A percentile compares a stretch with the other conserved stretches of the same genome.
Conservation (phyloP, 225 moss, liverwort and hornwort genomes). For the Pleurozium schreberi region DNA sequence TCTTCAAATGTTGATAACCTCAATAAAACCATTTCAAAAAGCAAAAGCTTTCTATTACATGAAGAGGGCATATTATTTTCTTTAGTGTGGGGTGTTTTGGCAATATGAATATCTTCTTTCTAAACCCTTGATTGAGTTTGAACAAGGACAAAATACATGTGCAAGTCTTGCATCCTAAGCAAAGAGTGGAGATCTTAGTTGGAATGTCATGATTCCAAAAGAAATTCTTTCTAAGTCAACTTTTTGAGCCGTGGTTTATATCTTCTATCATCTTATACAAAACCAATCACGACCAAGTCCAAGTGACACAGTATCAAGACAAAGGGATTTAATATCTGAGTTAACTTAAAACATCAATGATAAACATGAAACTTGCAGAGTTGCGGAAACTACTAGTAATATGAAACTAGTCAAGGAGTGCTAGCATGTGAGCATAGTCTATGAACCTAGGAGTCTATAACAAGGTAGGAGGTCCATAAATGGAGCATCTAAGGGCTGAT, state of each 20-base stretch:
- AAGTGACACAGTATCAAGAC: no score
- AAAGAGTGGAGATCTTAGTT: rapidly evolving
- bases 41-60: no score
- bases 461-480: no score
- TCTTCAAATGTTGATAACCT: not conserved
- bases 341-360: not conserved
- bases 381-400: not conserved
- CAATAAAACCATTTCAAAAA: not conserved
- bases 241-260: not conserved
- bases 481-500: no score
- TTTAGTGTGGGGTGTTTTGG: rapidly evolving
- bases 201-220: rapidly evolving
- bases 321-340: no score
- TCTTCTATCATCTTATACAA: not conserved
- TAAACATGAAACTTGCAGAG: not conserved
- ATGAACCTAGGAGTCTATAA: no score
- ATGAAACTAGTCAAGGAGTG: not conserved
- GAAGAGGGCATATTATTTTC: rapidly evolving
- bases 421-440: no score
- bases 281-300: not conserved
- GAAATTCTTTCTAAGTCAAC: rapidly evolving
- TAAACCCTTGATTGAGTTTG: not conserved
- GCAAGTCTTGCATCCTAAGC: rapidly evolving
- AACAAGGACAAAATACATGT: no score
- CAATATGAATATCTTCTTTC: not conserved